Conservation (phyloP, 176 grass and related monocot genomes). For the Pontederia crassipes region DNA sequence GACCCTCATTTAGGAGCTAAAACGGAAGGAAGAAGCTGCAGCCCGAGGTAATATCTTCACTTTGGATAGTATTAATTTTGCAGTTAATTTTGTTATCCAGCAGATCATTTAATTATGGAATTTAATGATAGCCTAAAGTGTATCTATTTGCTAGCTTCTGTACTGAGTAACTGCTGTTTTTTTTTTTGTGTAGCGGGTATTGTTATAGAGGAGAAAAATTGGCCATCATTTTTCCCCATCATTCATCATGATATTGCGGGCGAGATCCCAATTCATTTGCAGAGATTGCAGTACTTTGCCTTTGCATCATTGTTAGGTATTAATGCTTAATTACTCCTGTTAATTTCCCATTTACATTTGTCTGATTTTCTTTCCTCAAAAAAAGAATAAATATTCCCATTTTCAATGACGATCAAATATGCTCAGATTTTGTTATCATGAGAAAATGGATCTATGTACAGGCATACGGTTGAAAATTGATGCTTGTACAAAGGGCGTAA, state of each 20-base stretch:
- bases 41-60: constrained; percentile 44
- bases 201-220: constrained; percentile 94
- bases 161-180: constrained; percentile 4
- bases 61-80: too few relatives aligned
- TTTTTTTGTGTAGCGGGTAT: constrained; percentile 72
- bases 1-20: constrained; percentile 55
- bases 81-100: neutral
- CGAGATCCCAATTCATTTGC: constrained; percentile 89
- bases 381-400: too few relatives aligned
- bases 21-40: constrained; percentile 82
- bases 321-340: too few relatives aligned
- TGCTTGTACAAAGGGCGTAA: too few relatives aligned
- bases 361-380: too few relatives aligned
- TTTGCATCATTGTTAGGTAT: constrained; percentile 92
- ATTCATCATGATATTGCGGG: constrained; percentile 95
- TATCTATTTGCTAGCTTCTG: too few relatives aligned
- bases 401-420: too few relatives aligned
- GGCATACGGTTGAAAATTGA: too few relatives aligned
- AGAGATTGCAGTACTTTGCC: constrained; percentile 85
- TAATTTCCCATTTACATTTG: too few relatives aligned
- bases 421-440: too few relatives aligned
- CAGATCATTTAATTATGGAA: neutral
- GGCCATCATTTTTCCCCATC: constrained; percentile 90
- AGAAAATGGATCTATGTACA: too few relatives aligned
- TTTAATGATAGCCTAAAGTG: too few relatives aligned